phyloP scores from a whole-genome alignment of 805 yeast species.

The Suhomyces tanzawaensis region DNA sequence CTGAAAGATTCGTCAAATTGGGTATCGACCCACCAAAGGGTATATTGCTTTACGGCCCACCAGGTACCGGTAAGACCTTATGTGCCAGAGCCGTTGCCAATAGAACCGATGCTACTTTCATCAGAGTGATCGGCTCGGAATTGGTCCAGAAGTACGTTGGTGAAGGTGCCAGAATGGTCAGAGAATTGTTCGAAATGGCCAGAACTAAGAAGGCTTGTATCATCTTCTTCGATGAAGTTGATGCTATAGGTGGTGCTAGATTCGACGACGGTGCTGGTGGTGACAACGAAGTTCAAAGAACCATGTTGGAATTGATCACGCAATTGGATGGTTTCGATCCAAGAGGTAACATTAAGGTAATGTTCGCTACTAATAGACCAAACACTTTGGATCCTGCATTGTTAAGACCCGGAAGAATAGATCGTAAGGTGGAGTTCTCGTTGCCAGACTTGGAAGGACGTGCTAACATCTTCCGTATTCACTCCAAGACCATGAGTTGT shows the following conservation, averaged over 20 bases:
- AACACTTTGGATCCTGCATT: conserved; percentile 97
- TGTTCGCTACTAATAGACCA: conserved; percentile 99
- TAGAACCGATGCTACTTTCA: conserved; percentile 98
- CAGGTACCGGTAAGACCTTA: conserved; percentile 97
- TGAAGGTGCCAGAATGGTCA: conserved; percentile 99
- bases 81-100: conserved; percentile 99
- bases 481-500: conserved; percentile 95
- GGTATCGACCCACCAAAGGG: conserved; percentile 99
- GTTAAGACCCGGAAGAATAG: conserved; percentile 97
- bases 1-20: conserved; percentile 92
- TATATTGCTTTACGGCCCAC: conserved; percentile 93
- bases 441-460: conserved; percentile 97
- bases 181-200: conserved; percentile 98
- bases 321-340: conserved; percentile 99
- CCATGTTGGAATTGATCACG: conserved; percentile 96
- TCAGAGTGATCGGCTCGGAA: conserved; percentile 97
- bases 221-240: conserved; percentile 96
- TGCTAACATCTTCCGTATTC: conserved; percentile 96
- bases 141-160: conserved; percentile 98
- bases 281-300: conserved; percentile 98
- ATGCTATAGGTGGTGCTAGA: conserved; percentile 99
- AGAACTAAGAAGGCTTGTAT: conserved; percentile 97
- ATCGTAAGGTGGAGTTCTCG: conserved; percentile 95
- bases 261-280: conserved; percentile 99
- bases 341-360: conserved; percentile 97